These are phyloP conservation scores for Calophaca sinica DNA, from an alignment of 306 rosid genomes.

Conservation along the genomic window DNA sequence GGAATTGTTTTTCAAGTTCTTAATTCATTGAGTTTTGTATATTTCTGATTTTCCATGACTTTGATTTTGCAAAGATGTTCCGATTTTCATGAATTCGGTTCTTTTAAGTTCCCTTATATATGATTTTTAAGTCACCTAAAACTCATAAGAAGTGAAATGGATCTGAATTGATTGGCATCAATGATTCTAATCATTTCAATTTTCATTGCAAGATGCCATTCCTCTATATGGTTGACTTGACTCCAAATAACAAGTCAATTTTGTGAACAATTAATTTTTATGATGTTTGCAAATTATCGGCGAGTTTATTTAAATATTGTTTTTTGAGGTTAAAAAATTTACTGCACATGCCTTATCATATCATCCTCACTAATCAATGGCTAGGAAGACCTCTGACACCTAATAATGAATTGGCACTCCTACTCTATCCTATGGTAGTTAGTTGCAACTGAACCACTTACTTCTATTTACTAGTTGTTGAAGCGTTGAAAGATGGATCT, in stretches of 20 bases:
- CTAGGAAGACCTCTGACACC: slow-evolving; percentile 48
- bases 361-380: slow-evolving; percentile 31
- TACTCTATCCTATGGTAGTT: slow-evolving; percentile 40
- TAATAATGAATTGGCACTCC: slow-evolving; percentile 39
- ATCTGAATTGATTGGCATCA: slow-evolving; percentile 47
- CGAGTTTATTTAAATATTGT: background rate
- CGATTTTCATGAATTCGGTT: too few relatives aligned
- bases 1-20: background rate
- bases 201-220: slow-evolving; percentile 28
- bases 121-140: slow-evolving; percentile 4
- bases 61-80: background rate
- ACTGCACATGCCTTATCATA: slow-evolving; percentile 19
- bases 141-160: slow-evolving; percentile 45
- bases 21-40: background rate
- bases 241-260: slow-evolving; percentile 38
- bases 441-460: slow-evolving; percentile 38
- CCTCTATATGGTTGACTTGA: slow-evolving; percentile 28
- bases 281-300: too few relatives aligned
- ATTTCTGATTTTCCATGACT: too few relatives aligned
- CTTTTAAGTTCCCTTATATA: background rate
- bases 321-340: background rate
- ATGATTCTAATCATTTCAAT: slow-evolving; percentile 22
- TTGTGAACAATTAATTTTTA: too few relatives aligned
- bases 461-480: slow-evolving; percentile 49
- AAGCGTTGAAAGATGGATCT: slow-evolving; percentile 32